These are phyloP conservation scores for Anastatica hierochuntica DNA, from an alignment of 345 rosid genomes.

Conservation along the genomic window DNA sequence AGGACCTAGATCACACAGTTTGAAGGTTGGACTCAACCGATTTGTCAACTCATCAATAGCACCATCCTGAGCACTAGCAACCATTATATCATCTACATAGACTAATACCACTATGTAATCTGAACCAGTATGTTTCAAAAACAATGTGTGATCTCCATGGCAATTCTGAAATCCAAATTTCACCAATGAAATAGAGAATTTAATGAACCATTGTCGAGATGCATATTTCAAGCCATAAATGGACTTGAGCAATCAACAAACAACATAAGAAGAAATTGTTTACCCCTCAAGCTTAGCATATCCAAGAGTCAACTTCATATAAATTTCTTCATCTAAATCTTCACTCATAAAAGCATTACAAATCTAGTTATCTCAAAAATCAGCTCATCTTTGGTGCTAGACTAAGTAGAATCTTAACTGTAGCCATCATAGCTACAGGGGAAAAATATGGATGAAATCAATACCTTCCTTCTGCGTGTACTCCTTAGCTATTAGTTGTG, in stretches of 20 bases:
- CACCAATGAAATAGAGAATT: background rate
- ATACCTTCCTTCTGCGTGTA: no score
- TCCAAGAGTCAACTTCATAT: background rate
- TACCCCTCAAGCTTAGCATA: background rate
- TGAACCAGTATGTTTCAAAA: background rate
- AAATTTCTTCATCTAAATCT: background rate
- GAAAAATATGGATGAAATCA: background rate
- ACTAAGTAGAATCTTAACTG: background rate
- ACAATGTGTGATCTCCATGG: background rate
- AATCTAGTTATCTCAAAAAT: background rate
- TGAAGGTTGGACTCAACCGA: no score
- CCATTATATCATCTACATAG: background rate
- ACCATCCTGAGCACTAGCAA: background rate
- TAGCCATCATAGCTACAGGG: background rate
- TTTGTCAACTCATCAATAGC: no score
- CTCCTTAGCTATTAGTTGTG: background rate
- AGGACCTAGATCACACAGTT: no score
- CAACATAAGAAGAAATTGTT: background rate
- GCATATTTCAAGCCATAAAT: background rate
- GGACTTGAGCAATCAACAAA: background rate
- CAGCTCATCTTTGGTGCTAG: background rate
- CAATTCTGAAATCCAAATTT: accelerated
- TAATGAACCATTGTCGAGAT: background rate
- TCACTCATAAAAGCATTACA: background rate
- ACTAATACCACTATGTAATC: background rate